phyloP scores from a whole-genome alignment of 371 early-diverging fungal species.

The Nematocida parisii region DNA sequence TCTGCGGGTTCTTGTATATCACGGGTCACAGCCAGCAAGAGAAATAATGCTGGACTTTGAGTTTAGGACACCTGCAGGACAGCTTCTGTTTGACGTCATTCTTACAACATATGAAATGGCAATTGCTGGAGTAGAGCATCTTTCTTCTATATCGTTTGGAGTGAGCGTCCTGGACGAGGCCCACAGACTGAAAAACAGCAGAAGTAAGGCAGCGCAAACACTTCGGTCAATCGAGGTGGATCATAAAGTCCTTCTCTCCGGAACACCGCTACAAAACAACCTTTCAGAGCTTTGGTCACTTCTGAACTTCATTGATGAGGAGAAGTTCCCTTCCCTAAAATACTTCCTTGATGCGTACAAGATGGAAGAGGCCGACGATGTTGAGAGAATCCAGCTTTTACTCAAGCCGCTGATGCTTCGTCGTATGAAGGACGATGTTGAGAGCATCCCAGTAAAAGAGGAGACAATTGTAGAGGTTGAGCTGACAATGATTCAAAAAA shows the following conservation, averaged over 20 bases:
- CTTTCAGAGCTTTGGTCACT: slow-evolving; percentile 95
- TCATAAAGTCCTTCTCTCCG: slow-evolving; percentile 88
- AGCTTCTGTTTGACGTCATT: slow-evolving; percentile 79
- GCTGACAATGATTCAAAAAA: slow-evolving; percentile 86
- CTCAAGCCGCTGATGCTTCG: slow-evolving; percentile 88
- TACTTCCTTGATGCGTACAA: slow-evolving; percentile 96
- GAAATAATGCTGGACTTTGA: slow-evolving; percentile 74
- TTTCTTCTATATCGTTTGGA: slow-evolving; percentile 82
- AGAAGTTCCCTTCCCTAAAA: slow-evolving; percentile 82
- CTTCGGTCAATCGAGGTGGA: slow-evolving; percentile 80
- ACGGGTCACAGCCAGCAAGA: slow-evolving; percentile 79
- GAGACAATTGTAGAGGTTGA: slow-evolving; percentile 88
- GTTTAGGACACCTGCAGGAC: slow-evolving; percentile 73
- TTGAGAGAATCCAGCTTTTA: slow-evolving; percentile 89
- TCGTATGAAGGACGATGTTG: slow-evolving; percentile 94
- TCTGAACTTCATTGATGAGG: slow-evolving; percentile 91
- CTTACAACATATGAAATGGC: slow-evolving; percentile 96
- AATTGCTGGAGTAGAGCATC: slow-evolving; percentile 78
- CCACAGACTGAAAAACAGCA: slow-evolving; percentile 96
- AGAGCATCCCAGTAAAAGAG: slow-evolving; percentile 90
- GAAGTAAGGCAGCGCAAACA: slow-evolving; percentile 82
- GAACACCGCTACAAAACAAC: slow-evolving; percentile 97
- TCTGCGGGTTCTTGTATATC: slow-evolving; percentile 81
- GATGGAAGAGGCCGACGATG: slow-evolving; percentile 87
- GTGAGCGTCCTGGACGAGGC: slow-evolving; percentile 96